These are phyloP conservation scores for Linum tenue DNA, from an alignment of 345 rosid species.

Conservation along the genomic window DNA sequence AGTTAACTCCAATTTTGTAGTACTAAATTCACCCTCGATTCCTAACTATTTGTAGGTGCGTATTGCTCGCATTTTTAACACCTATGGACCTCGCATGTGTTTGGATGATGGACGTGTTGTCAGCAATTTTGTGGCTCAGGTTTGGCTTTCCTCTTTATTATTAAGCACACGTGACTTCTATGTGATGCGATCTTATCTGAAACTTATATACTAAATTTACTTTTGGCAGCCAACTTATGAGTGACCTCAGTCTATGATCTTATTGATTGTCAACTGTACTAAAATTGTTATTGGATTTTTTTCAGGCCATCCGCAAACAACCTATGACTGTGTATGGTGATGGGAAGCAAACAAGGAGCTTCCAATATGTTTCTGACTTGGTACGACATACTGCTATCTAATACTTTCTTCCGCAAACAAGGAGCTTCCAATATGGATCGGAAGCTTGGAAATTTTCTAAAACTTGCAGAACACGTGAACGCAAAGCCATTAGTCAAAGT, in stretches of 20 bases:
- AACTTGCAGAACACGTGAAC: background rate
- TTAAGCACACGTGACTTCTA: background rate
- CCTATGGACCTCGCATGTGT: conserved; percentile 99
- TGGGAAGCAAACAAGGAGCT: conserved; percentile 99
- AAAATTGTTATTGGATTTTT: background rate
- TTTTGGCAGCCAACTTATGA: background rate
- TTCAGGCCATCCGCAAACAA: conserved; percentile 42
- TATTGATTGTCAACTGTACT: background rate
- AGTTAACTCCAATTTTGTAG: conserved; percentile 7
- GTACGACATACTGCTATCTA: conserved; percentile 26
- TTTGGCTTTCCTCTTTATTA: conserved; percentile 8
- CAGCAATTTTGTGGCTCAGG: conserved; percentile 99
- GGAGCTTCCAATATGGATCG: background rate
- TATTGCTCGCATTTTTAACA: conserved; percentile 94
- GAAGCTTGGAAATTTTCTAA: background rate
- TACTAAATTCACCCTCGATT: background rate
- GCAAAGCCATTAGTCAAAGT: background rate
- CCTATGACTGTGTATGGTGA: conserved; percentile 97
- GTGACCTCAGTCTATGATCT: background rate
- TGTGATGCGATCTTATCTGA: background rate
- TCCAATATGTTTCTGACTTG: conserved; percentile 96
- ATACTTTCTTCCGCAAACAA: background rate
- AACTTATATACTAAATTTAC: background rate
- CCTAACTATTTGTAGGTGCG: conserved; percentile 49
- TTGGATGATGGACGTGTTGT: conserved; percentile 99